Percentiles rank a stretch among this genome's conserved stretches.
phyloP scores from a whole-genome alignment of 1,284 basidiomycete species.

The Cerioporus squamosus region DNA sequence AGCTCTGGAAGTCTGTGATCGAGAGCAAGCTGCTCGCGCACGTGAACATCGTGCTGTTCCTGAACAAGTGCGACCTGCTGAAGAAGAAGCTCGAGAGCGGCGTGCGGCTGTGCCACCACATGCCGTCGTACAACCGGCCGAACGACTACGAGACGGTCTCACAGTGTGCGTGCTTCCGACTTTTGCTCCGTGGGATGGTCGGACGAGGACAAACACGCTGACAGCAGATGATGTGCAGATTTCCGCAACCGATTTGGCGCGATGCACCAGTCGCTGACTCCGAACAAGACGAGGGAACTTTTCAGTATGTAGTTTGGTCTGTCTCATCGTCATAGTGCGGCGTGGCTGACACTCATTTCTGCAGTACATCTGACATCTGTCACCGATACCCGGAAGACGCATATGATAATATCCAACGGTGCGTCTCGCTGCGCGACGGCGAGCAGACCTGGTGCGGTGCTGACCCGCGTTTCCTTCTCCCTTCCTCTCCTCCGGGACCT shows the following conservation, averaged over 20 bases:
- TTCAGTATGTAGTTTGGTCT: slow-evolving; percentile 54
- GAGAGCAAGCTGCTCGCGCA: slow-evolving; percentile 69
- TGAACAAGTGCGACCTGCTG: slow-evolving; percentile 80
- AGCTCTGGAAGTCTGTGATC: slow-evolving; percentile 70
- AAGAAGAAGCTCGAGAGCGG: slow-evolving; percentile 79
- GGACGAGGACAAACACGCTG: too few relatives aligned
- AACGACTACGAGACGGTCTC: slow-evolving; percentile 77
- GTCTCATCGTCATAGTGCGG: too few relatives aligned
- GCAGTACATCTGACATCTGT: slow-evolving; percentile 81
- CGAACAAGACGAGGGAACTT: slow-evolving; percentile 70
- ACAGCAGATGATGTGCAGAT: too few relatives aligned
- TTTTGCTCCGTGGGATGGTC: too few relatives aligned
- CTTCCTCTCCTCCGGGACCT: neutral
- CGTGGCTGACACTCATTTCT: slow-evolving; percentile 5
- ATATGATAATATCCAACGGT: slow-evolving; percentile 49
- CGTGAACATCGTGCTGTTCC: slow-evolving; percentile 76
- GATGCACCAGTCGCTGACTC: slow-evolving; percentile 67
- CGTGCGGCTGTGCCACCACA: slow-evolving; percentile 67
- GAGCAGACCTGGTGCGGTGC: too few relatives aligned
- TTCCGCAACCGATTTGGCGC: slow-evolving; percentile 74
- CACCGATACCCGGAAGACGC: slow-evolving; percentile 56
- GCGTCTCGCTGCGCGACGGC: too few relatives aligned
- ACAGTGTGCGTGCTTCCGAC: slow-evolving; percentile 55
- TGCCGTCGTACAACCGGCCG: slow-evolving; percentile 64
- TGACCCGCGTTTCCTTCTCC: too few relatives aligned